Percentiles rank a stretch among this genome's conserved stretches.
Conservation (phyloP, 2,329 filamentous ascomycete genomes). For the Aspergillus pseudotamarii region DNA sequence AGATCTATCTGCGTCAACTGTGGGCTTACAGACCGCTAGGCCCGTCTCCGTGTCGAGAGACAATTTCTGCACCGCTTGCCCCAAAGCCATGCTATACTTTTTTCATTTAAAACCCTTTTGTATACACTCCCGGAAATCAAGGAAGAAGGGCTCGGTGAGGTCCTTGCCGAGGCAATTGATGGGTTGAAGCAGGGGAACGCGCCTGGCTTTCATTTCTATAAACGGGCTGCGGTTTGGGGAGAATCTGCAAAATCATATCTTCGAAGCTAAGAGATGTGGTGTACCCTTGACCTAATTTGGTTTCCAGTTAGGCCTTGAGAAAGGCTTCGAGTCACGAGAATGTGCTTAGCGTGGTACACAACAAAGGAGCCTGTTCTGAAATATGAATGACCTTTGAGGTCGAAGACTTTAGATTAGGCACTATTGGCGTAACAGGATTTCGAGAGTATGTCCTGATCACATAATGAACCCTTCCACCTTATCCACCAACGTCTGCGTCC, state of each 20-base stretch:
- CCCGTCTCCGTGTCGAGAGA: constrained; percentile 4
- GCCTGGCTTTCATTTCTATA: constrained; percentile 3
- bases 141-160: constrained; percentile 19
- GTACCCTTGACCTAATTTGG: not conserved
- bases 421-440: not conserved
- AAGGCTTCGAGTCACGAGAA: not conserved
- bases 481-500: not conserved
- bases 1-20: not conserved
- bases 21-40: constrained; percentile 11
- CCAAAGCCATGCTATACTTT: constrained; percentile 19
- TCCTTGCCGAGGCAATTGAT: constrained; percentile 23
- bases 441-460: not conserved
- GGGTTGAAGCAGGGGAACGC: constrained; percentile 23
- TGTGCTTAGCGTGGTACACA: not conserved
- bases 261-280: not conserved
- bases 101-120: constrained; percentile 25
- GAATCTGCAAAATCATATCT: not conserved
- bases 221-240: not conserved
- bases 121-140: constrained; percentile 25
- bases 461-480: not conserved
- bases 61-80: constrained; percentile 23
- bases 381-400: not conserved
- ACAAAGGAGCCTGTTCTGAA: not conserved
- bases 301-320: not conserved
- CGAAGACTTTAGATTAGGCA: not conserved